These are phyloP conservation scores for Sequoiadendron giganteum DNA, from an alignment of 75 land plant species.

Conservation along the genomic window DNA sequence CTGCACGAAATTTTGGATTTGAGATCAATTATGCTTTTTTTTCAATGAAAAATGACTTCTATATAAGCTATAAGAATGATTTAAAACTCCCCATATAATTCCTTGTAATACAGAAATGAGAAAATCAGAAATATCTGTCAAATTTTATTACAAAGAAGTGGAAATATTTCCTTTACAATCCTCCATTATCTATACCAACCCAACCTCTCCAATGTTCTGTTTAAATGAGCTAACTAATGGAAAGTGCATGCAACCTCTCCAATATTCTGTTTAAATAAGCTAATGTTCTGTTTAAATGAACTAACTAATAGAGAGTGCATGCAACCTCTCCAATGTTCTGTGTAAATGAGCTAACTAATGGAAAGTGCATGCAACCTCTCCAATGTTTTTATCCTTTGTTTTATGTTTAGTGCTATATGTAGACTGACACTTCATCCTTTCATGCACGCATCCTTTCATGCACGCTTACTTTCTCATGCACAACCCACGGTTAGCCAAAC, in stretches of 20 bases:
- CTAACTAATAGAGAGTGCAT: neutral
- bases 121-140: neutral
- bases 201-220: neutral
- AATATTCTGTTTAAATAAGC: neutral
- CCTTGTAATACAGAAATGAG: neutral
- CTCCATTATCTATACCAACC: neutral
- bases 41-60: no score
- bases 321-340: neutral
- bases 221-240: neutral
- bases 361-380: neutral
- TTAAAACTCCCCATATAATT: no score
- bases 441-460: no score
- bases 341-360: neutral
- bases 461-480: neutral
- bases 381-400: neutral
- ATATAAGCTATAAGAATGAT: no score
- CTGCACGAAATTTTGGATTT: neutral
- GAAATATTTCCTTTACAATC: neutral
- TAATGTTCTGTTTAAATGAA: neutral
- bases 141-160: no score
- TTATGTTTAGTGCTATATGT: no score
- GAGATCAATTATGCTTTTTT: neutral
- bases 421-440: neutral
- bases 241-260: neutral
- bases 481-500: neutral